These are phyloP conservation scores for Protomyces macrosporus DNA, from an alignment of 1,139 yeast species.

Conservation along the genomic window DNA sequence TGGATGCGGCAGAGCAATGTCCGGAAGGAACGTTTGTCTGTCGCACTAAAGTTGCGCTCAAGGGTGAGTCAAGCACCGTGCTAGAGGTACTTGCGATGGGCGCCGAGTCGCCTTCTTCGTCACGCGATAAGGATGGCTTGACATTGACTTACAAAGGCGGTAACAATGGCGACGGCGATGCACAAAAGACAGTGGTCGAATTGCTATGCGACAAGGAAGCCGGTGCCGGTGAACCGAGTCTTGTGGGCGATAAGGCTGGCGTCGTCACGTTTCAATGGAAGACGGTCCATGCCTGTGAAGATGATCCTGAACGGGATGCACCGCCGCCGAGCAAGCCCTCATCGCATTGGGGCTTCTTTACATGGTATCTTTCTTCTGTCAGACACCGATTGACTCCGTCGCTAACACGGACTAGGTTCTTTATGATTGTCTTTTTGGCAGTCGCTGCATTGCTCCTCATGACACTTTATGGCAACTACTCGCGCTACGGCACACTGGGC, in stretches of 20 bases:
- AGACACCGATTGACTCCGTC: too few species aligned
- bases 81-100: conserved; percentile 14
- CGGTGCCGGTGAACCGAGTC: conserved; percentile 4
- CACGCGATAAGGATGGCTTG: not conserved
- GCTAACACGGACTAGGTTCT: not conserved
- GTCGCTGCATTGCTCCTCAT: conserved; percentile 13
- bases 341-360: conserved; percentile 19
- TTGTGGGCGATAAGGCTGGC: not conserved
- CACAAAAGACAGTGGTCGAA: conserved; percentile 1
- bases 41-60: not conserved
- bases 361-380: not conserved
- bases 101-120: not conserved
- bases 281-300: conserved; percentile 9
- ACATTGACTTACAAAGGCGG: not conserved
- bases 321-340: conserved; percentile 5
- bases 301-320: conserved; percentile 4
- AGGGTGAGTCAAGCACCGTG: conserved; percentile 2
- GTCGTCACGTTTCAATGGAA: conserved; percentile 7
- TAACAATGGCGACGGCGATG: not conserved
- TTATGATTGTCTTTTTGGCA: conserved; percentile 16
- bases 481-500: conserved; percentile 18
- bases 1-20: conserved; percentile 46
- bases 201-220: conserved; percentile 8
- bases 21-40: conserved; percentile 54
- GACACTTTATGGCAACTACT: conserved; percentile 17